phyloP scores from a whole-genome alignment of 495 filamentous ascomycete species.

The Thozetella sp. region DNA sequence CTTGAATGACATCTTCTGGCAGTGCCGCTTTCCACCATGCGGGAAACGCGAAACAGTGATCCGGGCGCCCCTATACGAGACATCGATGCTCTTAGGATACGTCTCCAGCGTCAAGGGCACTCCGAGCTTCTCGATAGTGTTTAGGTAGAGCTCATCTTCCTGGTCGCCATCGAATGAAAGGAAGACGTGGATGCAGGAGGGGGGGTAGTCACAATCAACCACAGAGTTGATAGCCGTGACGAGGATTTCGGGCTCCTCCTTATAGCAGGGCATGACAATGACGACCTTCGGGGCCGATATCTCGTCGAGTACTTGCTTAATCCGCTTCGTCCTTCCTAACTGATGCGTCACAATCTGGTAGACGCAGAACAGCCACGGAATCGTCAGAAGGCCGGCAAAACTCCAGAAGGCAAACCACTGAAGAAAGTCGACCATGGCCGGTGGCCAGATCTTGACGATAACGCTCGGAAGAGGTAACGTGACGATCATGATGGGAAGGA shows the following conservation, averaged over 20 bases:
- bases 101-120: conserved; percentile 75
- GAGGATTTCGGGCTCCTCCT: conserved; percentile 85
- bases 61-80: conserved; percentile 77
- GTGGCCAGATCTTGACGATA: conserved; percentile 72
- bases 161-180: conserved; percentile 92
- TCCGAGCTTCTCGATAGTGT: conserved; percentile 85
- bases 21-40: conserved; percentile 91
- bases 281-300: conserved; percentile 90
- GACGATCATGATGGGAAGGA: conserved; percentile 92
- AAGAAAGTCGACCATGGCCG: conserved; percentile 63
- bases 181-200: conserved; percentile 93
- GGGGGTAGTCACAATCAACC: conserved; percentile 92
- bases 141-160: conserved; percentile 87
- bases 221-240: conserved; percentile 90
- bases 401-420: conserved; percentile 98
- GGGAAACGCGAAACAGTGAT: conserved; percentile 93
- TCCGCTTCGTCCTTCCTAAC: conserved; percentile 76
- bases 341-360: conserved; percentile 87
- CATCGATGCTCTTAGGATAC: conserved; percentile 91
- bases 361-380: conserved; percentile 93
- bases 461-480: conserved; percentile 82
- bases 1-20: conserved; percentile 92
- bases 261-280: conserved; percentile 97
- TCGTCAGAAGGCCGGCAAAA: conserved; percentile 81
- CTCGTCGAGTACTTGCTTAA: conserved; percentile 86